Base-by-base conservation (phyloP, 1,139 yeast genomes). In the Hyphopichia burtonii region DNA sequence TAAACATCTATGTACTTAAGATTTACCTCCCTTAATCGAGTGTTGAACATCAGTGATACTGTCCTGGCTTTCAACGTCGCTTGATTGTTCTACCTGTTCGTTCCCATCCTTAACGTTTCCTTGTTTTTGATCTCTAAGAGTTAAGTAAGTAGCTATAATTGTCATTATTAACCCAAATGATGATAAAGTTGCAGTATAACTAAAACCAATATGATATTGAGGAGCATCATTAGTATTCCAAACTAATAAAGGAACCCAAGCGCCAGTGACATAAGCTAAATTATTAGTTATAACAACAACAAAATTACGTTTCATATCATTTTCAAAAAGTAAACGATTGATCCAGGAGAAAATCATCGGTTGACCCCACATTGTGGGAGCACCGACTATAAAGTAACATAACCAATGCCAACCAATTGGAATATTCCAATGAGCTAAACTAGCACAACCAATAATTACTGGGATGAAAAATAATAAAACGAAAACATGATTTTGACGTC, bases 311-410 rank as follows among this genome's bases (percentile, higher is more conserved):
- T 76, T 76, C 70, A 72, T 68, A 49, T 75, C 80, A 49, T 78
- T 77, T 16, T 62, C 58, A 19, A 63, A 59, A 15, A 78, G 52
- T 32, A 73, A 48, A 31, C 79, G 56, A 50, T 80, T 80, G 14
- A 78, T 68, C 84, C 83, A 80, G 2, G 81, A 63, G 44, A 74
- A 78, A n/a, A 79, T 75, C 50, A 74, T 61, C 1, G 72, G 72
- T 46, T 67, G 73, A 9, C 72, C 71, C 64, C 64, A 68, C 1
- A 71, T 47, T 0, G 78, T 62, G 0, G 83, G 79, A 23, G 69
- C 58, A 2, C 80, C 79, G 12, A 75, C 53, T 16, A 77, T 48
- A 46, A 69, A 77, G 53, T 76, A 78, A 5, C 69, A 54, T 23
- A 71, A 56, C 77, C 79, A 77, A 42, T 79, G 81, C 34, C 73